Percentiles rank a stretch among this genome's conserved stretches.
Conservation (phyloP, 176 grass and related monocot species). For the bread wheat (Triticum aestivum) region DNA sequence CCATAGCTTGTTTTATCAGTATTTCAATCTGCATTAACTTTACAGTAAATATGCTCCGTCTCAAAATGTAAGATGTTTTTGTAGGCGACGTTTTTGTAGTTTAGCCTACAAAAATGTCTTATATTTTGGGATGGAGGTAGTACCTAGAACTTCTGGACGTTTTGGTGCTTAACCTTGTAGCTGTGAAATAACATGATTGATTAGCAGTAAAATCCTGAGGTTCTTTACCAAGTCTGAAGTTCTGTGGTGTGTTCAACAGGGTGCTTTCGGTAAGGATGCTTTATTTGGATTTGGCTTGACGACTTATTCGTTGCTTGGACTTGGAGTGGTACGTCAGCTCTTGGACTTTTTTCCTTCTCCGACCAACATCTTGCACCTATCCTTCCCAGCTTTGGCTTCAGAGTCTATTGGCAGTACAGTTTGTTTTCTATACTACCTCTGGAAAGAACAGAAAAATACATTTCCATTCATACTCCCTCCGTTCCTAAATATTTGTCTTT, state of each 20-base stretch:
- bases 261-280: conserved; percentile 78
- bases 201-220: not conserved
- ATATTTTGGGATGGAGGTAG: no score
- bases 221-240: conserved; percentile 22
- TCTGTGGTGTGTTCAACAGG: conserved; percentile 53
- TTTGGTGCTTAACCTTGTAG: not conserved
- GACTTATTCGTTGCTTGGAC: conserved; percentile 87
- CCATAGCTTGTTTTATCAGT: not conserved
- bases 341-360: not conserved
- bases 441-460: not conserved
- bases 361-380: not conserved
- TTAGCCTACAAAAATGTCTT: no score
- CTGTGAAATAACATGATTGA: not conserved
- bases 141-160: not conserved
- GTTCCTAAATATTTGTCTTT: no score
- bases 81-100: no score
- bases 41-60: not conserved
- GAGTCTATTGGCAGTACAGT: not conserved
- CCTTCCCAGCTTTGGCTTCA: not conserved
- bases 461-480: not conserved
- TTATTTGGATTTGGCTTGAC: conserved; percentile 91
- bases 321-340: conserved; percentile 69
- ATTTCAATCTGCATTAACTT: not conserved
- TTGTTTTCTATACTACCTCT: not conserved
- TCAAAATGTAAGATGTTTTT: no score